Evolutionary conservation across 192 early-diverging fungal species (phyloP), one percentile per base, ranked within the genome.

Genomic region (Coemansia sp.): DNA sequence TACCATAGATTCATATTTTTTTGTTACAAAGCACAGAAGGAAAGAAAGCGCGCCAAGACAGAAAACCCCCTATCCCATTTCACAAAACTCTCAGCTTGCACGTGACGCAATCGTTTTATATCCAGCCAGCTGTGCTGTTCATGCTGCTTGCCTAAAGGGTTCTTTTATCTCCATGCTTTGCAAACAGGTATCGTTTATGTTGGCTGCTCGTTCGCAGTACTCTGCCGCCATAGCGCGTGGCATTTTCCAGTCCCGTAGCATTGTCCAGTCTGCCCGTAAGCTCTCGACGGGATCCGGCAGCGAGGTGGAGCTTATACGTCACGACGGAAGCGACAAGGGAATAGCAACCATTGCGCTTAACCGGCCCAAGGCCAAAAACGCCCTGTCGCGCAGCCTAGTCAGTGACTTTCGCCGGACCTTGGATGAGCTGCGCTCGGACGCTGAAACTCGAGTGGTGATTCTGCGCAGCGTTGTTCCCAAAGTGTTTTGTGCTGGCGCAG

Each of bases 401-500:
- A 44, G 50, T 3, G 77, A 92, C 54, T 88, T 98, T 67, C 69
- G 83, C 30, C 56, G 62, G 10, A 82, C 85, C 3, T 65, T 98
- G 0, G 69, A 83, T 23, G 38, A 80, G 82, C 55, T 88, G 81
- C 65, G 84, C 84, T 57, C 11, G 40, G 37, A 51, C 65, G 83
- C 83, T 9, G 72, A 82, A 9, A 73, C 82, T 11, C 85, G 93
- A 20, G 93, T 92, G 8, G 81, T 98, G 12, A 77, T 96, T 41
- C 30, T 98, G 45, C 83, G 84, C 51, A 90, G 89, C 71, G 39
- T 80, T 16, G 93, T 95, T 2, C 73, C 85, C 23, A 74, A 85
- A 5, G 91, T 90, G 20, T 98, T 98, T 65, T 98, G 93, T 69
- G 90, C 93, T 3, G 95, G 95, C 28, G 95, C 95, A 1, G 95